Percentiles rank a stretch among this genome's conserved stretches.
Evolutionary conservation across 371 early-diverging fungal species (phyloP).

Genomic region (Rhizopus arrhizus): DNA sequence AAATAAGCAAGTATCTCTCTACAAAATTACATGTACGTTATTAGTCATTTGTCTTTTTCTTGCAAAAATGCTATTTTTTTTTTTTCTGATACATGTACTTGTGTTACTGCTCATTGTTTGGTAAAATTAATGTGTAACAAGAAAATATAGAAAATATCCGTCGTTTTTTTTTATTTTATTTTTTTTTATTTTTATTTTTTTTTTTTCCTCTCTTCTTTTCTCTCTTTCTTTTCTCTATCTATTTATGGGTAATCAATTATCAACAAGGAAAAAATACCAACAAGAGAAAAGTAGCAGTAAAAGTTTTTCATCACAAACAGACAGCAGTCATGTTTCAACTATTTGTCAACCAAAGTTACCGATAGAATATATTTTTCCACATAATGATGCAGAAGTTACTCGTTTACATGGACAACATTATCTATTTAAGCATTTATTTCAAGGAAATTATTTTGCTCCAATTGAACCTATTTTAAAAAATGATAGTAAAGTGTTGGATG

Average conservation of each 20-base stretch:
- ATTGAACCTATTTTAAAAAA: slow-evolving; percentile 21
- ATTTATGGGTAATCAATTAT: too few relatives aligned
- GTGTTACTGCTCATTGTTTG: background rate
- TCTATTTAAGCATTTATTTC: slow-evolving; percentile 42
- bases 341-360: slow-evolving; percentile 10
- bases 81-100: too few relatives aligned
- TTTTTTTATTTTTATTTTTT: background rate
- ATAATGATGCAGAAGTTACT: slow-evolving; percentile 24
- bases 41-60: too few relatives aligned
- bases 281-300: background rate
- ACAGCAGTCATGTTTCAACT: background rate
- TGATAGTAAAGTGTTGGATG: slow-evolving; percentile 28
- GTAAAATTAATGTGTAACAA: slow-evolving; percentile 1
- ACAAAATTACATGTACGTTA: too few relatives aligned
- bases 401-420: slow-evolving; percentile 34
- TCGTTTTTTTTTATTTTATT: background rate
- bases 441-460: slow-evolving; percentile 40
- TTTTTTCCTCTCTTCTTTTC: background rate
- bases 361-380: slow-evolving; percentile 17
- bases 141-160: background rate
- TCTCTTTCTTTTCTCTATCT: too few relatives aligned
- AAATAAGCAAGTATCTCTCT: too few relatives aligned
- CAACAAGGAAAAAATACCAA: too few relatives aligned
- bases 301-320: background rate
- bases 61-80: too few relatives aligned